Conservation (phyloP, 192 early-diverging fungal genomes). For the Lunasporangiospora selenospora region DNA sequence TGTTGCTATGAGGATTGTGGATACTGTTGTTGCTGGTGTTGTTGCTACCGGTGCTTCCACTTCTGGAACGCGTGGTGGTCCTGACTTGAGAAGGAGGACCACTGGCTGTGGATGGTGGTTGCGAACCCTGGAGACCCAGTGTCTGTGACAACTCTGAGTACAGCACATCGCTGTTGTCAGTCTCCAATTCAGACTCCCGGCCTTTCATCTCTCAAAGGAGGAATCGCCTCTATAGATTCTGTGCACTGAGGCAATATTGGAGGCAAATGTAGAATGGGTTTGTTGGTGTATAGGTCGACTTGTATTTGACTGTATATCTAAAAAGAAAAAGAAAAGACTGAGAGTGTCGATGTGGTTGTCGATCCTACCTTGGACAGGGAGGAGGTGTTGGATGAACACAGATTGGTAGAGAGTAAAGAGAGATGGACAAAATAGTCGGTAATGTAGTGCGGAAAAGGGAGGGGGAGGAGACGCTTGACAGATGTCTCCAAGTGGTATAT, state of each 20-base stretch:
- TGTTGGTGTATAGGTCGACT: no score
- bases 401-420: background rate
- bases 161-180: conserved; percentile 38
- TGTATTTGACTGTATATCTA: background rate
- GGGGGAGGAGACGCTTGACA: no score
- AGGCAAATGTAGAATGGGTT: no score
- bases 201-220: conserved; percentile 10
- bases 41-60: background rate
- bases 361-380: no score
- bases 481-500: no score
- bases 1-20: background rate
- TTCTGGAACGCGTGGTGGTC: conserved; percentile 30
- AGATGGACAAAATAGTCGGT: no score
- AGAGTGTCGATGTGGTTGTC: no score
- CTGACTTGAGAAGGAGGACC: no score
- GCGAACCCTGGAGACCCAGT: conserved; percentile 30
- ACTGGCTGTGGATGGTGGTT: no score
- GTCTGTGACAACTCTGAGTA: conserved; percentile 34
- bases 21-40: background rate
- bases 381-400: no score
- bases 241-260: background rate
- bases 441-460: no score
- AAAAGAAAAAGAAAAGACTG: background rate
- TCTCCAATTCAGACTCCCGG: conserved; percentile 31
- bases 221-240: no score